Evolutionary conservation across 2,329 filamentous ascomycete species (phyloP).

Genomic region (Fusarium xyrophilum): DNA sequence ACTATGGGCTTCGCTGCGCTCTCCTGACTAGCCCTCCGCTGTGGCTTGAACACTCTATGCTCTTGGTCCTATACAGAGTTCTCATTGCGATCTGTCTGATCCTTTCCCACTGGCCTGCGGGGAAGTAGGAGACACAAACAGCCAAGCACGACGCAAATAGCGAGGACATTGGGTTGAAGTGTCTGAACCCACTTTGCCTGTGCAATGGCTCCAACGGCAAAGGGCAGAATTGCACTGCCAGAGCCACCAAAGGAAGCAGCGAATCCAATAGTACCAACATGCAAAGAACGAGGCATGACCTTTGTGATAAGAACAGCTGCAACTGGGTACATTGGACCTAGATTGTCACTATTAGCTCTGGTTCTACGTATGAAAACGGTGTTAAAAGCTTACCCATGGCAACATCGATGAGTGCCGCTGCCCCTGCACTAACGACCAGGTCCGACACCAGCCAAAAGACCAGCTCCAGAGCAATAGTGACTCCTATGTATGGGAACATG

Average conservation of each 20-base stretch:
- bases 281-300: neutral
- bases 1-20: fast-evolving
- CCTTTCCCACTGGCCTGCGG: neutral
- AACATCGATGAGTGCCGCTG: neutral
- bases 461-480: neutral
- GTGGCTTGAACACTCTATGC: fast-evolving
- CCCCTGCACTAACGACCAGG: neutral
- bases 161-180: neutral
- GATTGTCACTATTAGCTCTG: too few relatives aligned
- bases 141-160: neutral
- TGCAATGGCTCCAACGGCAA: neutral
- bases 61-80: neutral
- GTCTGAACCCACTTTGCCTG: neutral
- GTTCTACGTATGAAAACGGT: too few relatives aligned
- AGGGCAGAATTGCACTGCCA: neutral
- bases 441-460: neutral
- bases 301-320: neutral
- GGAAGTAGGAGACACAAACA: neutral
- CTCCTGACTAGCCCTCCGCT: neutral
- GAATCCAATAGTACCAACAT: neutral
- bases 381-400: neutral
- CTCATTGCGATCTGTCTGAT: neutral
- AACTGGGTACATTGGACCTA: neutral
- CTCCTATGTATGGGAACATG: neutral
- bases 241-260: neutral